These are phyloP conservation scores for Lasiodiplodia sp. DNA, from an alignment of 2,329 filamentous ascomycete genomes.

Conservation along the genomic window DNA sequence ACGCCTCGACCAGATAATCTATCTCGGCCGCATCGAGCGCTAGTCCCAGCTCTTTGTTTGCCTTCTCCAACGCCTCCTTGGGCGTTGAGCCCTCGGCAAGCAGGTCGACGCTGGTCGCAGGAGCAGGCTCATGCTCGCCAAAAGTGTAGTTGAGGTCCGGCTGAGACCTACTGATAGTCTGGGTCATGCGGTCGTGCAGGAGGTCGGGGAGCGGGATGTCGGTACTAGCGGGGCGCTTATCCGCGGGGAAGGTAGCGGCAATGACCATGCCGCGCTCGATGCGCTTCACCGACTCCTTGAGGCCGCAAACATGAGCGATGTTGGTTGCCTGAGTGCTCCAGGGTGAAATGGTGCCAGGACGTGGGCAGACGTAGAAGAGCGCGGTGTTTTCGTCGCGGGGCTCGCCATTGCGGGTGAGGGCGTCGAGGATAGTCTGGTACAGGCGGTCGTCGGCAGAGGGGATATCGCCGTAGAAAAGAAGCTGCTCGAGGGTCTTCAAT, in stretches of 20 bases:
- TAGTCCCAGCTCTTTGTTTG: slow-evolving; percentile 84
- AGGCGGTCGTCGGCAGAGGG: slow-evolving; percentile 56
- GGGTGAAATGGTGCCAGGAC: slow-evolving; percentile 84
- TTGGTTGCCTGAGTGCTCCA: slow-evolving; percentile 98
- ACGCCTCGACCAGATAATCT: slow-evolving; percentile 89
- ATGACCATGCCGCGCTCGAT: slow-evolving; percentile 88
- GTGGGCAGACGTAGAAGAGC: slow-evolving; percentile 77
- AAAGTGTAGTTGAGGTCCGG: slow-evolving; percentile 82
- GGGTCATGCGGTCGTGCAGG: slow-evolving; percentile 95
- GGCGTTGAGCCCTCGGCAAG: slow-evolving; percentile 71
- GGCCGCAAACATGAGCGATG: slow-evolving; percentile 89
- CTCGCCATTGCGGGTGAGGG: slow-evolving; percentile 57
- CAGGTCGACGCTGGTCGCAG: slow-evolving; percentile 79
- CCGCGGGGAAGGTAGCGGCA: slow-evolving; percentile 63
- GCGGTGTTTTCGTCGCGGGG: slow-evolving; percentile 60
- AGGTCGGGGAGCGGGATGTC: slow-evolving; percentile 70
- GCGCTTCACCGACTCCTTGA: slow-evolving; percentile 74
- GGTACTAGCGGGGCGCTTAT: slow-evolving; percentile 58
- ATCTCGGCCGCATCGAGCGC: slow-evolving; percentile 90
- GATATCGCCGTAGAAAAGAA: slow-evolving; percentile 66
- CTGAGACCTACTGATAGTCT: slow-evolving; percentile 71
- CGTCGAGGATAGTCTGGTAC: slow-evolving; percentile 54
- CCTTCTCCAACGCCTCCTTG: slow-evolving; percentile 75
- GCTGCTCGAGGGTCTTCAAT: slow-evolving; percentile 62
- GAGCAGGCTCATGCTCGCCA: slow-evolving; percentile 68